Evolutionary conservation across 2,329 filamentous ascomycete genomes (phyloP), one percentile per base, ranked within the genome.

Genomic region (Thermomyces lanuginosus): DNA sequence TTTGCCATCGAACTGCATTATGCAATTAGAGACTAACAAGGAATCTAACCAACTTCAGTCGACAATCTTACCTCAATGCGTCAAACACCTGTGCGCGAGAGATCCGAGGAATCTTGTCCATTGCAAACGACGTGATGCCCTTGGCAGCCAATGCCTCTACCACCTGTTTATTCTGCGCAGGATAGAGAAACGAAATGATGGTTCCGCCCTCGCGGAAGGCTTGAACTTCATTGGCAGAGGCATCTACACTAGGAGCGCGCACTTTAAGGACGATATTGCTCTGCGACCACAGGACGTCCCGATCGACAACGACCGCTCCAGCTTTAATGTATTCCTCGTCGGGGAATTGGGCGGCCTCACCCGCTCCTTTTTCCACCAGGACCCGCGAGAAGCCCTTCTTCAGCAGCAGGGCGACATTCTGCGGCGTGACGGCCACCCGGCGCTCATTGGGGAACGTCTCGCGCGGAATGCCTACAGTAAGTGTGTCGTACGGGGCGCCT

Each of bases 81-180:
- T 92, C 82, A 42, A 91, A 92, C 0, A 79, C 73, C 48, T 92
- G 83, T 1, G 83, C 82, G 24, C 83, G 70, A 1, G 82, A 91
- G 40, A 92, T 92, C 21, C 83, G 72, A 9, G 83, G 83, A 27
- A 92, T 76, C 72, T 84, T 76, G 46, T 92, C 83, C 82, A 92
- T 92, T 12, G 83, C 81, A 46, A 92, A 89, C 9, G 70, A 60
- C 1, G 80, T 91, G 2, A 75, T 72, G 15, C 76, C 75, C 25
- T 70, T 69, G 19, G 63, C 61, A 14, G 79, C 73, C 33, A 91
- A 66, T 32, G 70, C 72, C 33, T 82, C 68, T 6, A 92, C 76
- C 4, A 86, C 57, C 6, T 69, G 60, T 51, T 69, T 74, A 51
- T 91, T 91, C 55, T 86, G 79, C 5, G 72, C 65, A 1, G 82